These are phyloP conservation scores for Ogataea ramenticola DNA, from an alignment of 805 yeast genomes.

Conservation along the genomic window DNA sequence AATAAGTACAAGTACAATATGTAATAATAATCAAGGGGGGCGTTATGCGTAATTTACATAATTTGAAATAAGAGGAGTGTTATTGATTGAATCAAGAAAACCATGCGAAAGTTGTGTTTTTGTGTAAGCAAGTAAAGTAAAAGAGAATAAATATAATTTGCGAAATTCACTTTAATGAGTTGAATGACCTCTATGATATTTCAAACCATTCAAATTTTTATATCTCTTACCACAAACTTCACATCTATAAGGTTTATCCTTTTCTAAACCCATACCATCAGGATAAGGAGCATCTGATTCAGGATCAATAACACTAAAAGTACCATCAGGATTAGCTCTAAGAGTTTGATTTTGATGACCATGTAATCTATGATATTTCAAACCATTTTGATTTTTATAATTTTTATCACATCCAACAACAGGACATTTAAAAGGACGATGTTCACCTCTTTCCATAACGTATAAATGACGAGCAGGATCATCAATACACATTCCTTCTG, in stretches of 20 bases:
- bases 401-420: conserved; percentile 97
- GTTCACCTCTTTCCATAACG: conserved; percentile 86
- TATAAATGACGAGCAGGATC: conserved; percentile 95
- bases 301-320: conserved; percentile 89
- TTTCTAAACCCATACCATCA: conserved; percentile 91
- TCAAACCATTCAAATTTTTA: conserved; percentile 91
- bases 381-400: conserved; percentile 94
- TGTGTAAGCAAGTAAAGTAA: too few species aligned
- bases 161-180: too few species aligned
- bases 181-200: conserved; percentile 97
- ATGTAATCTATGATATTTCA: conserved; percentile 90
- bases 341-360: conserved; percentile 96
- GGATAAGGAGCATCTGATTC: conserved; percentile 82
- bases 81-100: too few species aligned
- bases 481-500: conserved; percentile 73
- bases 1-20: too few species aligned
- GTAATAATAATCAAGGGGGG: too few species aligned
- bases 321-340: conserved; percentile 87
- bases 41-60: too few species aligned
- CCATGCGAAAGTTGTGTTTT: too few species aligned
- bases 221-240: conserved; percentile 97
- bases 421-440: conserved; percentile 94
- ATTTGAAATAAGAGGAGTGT: too few species aligned
- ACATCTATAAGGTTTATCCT: conserved; percentile 96
- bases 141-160: too few species aligned